A percentile compares a stretch with the other conserved stretches of the same genome.
Conservation (phyloP, 768 basidiomycete genomes). For the Obba rivulosa region DNA sequence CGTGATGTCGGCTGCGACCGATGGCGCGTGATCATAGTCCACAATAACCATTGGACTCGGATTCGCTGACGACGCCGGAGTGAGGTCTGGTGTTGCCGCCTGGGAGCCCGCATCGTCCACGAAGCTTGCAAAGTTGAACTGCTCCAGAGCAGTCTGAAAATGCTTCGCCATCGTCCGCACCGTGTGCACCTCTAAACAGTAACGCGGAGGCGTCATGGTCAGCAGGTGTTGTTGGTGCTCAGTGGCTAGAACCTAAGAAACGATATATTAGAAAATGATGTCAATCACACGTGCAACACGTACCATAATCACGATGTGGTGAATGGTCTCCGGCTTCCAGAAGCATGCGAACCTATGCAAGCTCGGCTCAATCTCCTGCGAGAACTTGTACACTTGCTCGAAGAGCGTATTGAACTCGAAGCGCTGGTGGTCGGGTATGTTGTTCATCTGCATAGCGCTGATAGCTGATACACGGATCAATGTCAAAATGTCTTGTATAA, state of each 20-base stretch:
- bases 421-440: slow-evolving; percentile 49
- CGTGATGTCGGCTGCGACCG: slow-evolving; percentile 39
- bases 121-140: slow-evolving; percentile 36
- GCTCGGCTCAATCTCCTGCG: slow-evolving; percentile 44
- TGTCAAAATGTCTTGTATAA: not conserved
- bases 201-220: slow-evolving; percentile 21
- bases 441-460: slow-evolving; percentile 27
- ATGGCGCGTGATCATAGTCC: slow-evolving; percentile 41
- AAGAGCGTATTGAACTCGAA: slow-evolving; percentile 46
- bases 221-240: slow-evolving; percentile 34
- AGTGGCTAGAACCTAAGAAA: slow-evolving; percentile 19
- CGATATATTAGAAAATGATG: not conserved
- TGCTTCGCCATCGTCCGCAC: slow-evolving; percentile 36
- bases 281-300: slow-evolving; percentile 22
- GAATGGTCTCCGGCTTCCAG: slow-evolving; percentile 43
- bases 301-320: slow-evolving; percentile 51
- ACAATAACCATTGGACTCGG: slow-evolving; percentile 72
- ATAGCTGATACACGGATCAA: not conserved
- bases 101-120: slow-evolving; percentile 60
- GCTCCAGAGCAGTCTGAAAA: slow-evolving; percentile 35
- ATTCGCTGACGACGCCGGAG: slow-evolving; percentile 69
- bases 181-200: slow-evolving; percentile 26
- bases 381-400: slow-evolving; percentile 42
- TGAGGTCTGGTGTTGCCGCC: slow-evolving; percentile 70
- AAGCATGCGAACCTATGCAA: slow-evolving; percentile 44